Evolutionary conservation across 2,329 filamentous ascomycete genomes (phyloP).

Genomic region (Chaetothyriales sp.): DNA sequence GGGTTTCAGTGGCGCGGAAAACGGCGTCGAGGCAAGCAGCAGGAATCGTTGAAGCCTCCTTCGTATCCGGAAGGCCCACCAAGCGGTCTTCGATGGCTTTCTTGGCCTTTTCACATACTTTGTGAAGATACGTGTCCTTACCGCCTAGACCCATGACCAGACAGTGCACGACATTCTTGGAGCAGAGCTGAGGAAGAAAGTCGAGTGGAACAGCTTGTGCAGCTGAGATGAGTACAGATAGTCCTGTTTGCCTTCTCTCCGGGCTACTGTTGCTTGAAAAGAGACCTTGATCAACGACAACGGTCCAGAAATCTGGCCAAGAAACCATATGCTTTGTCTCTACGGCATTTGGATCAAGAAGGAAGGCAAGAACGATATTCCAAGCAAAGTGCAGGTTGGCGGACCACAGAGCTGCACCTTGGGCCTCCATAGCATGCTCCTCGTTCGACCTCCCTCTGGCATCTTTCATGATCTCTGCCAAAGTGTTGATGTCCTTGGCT

Average conservation of each 20-base stretch:
- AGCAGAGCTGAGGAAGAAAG: slow-evolving; percentile 53
- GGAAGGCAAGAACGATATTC: slow-evolving; percentile 54
- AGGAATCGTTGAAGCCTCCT: slow-evolving; percentile 43
- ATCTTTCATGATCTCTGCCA: slow-evolving; percentile 71
- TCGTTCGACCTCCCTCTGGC: slow-evolving; percentile 23
- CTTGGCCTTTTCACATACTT: slow-evolving; percentile 62
- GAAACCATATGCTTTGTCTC: slow-evolving; percentile 20
- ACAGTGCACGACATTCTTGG: slow-evolving; percentile 67
- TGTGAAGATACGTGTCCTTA: slow-evolving; percentile 65
- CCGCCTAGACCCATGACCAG: slow-evolving; percentile 71
- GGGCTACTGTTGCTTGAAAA: slow-evolving; percentile 72
- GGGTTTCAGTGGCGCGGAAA: slow-evolving; percentile 54
- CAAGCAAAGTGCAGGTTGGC: slow-evolving; percentile 78
- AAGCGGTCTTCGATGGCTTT: slow-evolving; percentile 54
- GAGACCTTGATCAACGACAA: slow-evolving; percentile 72
- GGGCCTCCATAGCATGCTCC: slow-evolving; percentile 20
- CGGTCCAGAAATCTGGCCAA: slow-evolving; percentile 71
- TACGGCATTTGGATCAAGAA: slow-evolving; percentile 22
- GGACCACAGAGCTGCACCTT: slow-evolving; percentile 56
- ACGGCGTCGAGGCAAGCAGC: slow-evolving; percentile 27
- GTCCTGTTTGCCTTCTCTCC: slow-evolving; percentile 77
- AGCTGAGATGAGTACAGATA: slow-evolving; percentile 33
- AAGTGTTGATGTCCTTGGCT: slow-evolving; percentile 49
- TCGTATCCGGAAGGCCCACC: slow-evolving; percentile 28
- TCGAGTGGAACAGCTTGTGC: slow-evolving; percentile 30